Conservation (phyloP, 345 rosid genomes). For the Lepidium didymum region DNA sequence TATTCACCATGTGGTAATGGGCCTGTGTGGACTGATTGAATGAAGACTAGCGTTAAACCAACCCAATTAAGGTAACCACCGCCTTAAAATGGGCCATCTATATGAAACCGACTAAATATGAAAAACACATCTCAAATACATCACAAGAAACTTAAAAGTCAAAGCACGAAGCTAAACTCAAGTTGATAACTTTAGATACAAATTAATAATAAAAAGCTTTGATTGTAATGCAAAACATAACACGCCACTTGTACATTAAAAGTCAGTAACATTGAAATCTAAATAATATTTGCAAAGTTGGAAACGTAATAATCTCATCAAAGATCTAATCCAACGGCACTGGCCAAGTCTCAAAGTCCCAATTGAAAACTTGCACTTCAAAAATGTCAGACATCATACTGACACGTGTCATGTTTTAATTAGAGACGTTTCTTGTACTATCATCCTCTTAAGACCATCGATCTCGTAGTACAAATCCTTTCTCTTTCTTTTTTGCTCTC, state of each 20-base stretch:
- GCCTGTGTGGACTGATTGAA: background rate
- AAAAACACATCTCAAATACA: background rate
- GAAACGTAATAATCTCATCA: background rate
- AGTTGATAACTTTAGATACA: background rate
- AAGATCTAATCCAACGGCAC: slow-evolving; percentile 4
- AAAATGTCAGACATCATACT: background rate
- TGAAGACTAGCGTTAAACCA: background rate
- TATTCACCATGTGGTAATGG: too few species aligned
- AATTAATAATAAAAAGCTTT: background rate
- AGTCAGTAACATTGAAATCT: background rate
- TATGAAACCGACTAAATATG: background rate
- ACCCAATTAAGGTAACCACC: background rate
- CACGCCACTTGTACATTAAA: background rate
- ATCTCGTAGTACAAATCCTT: background rate
- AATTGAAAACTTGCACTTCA: slow-evolving; percentile 11
- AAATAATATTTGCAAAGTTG: background rate
- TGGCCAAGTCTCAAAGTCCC: slow-evolving; percentile 19
- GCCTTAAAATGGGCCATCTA: too few species aligned
- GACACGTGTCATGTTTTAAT: background rate
- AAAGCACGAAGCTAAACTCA: background rate
- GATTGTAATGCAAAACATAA: background rate
- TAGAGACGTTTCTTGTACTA: slow-evolving; percentile 5
- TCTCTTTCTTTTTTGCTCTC: background rate
- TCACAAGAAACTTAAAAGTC: background rate
- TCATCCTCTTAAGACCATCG: slow-evolving; percentile 23